phyloP scores from a whole-genome alignment of 2,329 filamentous ascomycete genomes.

The Xylariaceae sp. region DNA sequence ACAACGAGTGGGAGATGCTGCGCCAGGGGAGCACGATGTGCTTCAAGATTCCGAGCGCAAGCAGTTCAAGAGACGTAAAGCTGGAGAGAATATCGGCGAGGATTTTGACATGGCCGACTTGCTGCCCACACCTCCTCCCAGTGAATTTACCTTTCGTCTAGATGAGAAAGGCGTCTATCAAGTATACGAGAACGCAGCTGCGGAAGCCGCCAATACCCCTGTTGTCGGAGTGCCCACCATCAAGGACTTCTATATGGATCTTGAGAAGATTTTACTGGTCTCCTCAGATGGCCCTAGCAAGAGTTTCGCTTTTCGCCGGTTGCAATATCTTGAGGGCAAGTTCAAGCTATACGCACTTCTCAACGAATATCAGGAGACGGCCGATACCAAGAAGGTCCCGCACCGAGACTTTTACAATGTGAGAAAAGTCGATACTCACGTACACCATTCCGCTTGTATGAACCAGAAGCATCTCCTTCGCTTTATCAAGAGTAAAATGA shows the following conservation, averaged over 20 bases:
- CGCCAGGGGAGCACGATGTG: slow-evolving; percentile 28
- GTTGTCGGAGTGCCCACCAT: slow-evolving; percentile 83
- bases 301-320: slow-evolving; percentile 88
- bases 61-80: slow-evolving; percentile 64
- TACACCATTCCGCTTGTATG: slow-evolving; percentile 99
- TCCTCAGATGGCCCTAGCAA: slow-evolving; percentile 95
- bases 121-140: slow-evolving; percentile 64
- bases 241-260: slow-evolving; percentile 91
- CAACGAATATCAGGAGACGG: slow-evolving; percentile 97
- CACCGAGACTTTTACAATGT: slow-evolving; percentile 99
- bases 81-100: slow-evolving; percentile 83
- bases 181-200: slow-evolving; percentile 69
- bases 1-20: slow-evolving; percentile 22
- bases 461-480: slow-evolving; percentile 97
- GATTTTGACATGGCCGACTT: slow-evolving; percentile 82
- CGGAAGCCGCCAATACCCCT: slow-evolving; percentile 59
- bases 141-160: slow-evolving; percentile 69
- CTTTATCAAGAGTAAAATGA: slow-evolving; percentile 99
- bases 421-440: slow-evolving; percentile 96
- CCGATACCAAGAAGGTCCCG: slow-evolving; percentile 94
- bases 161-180: slow-evolving; percentile 88
- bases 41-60: slow-evolving; percentile 36
- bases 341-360: slow-evolving; percentile 91
- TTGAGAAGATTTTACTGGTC: slow-evolving; percentile 80
- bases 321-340: slow-evolving; percentile 94